A percentile compares a stretch with the other conserved stretches of the same genome.
Evolutionary conservation across 2,329 filamentous ascomycete species (phyloP).

Genomic region (Botryotinia globosa): DNA sequence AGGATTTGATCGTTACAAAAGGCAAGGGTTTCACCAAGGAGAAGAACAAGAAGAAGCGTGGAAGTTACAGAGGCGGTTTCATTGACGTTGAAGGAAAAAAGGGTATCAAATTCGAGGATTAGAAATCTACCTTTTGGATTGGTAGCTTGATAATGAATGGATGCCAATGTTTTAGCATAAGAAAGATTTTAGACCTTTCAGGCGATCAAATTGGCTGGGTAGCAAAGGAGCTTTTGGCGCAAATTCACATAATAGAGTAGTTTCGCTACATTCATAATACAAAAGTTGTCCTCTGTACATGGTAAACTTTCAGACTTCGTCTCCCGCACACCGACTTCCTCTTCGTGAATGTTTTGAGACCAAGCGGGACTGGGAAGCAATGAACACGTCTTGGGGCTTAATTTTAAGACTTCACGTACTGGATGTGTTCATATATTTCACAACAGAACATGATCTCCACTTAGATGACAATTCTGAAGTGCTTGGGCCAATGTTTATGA

Average conservation of each 20-base stretch:
- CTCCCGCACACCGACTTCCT: neutral
- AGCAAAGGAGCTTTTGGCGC: constrained; percentile 20
- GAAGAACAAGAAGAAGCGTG: constrained; percentile 98
- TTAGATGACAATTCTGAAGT: neutral
- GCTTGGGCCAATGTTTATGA: neutral
- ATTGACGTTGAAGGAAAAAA: constrained; percentile 83
- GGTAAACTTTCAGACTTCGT: neutral
- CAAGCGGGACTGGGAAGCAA: neutral
- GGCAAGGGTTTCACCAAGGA: constrained; percentile 99
- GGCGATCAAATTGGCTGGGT: constrained; percentile 9
- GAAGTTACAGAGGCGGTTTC: constrained; percentile 82
- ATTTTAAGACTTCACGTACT: constrained; percentile 1
- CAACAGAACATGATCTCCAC: neutral
- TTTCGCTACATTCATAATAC: constrained; percentile 15
- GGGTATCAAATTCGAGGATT: constrained; percentile 94
- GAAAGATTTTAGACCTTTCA: constrained; percentile 7
- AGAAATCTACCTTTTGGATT: constrained; percentile 36
- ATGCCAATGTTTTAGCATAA: neutral
- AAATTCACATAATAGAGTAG: constrained; percentile 16
- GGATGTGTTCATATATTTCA: neutral
- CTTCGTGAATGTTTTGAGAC: neutral
- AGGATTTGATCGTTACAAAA: constrained; percentile 84
- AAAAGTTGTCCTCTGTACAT: constrained; percentile 16
- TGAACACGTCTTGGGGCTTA: neutral
- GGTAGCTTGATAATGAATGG: neutral